Base-by-base conservation (phyloP, 164 flowering plant genomes). In the Nymphaea colorata region DNA sequence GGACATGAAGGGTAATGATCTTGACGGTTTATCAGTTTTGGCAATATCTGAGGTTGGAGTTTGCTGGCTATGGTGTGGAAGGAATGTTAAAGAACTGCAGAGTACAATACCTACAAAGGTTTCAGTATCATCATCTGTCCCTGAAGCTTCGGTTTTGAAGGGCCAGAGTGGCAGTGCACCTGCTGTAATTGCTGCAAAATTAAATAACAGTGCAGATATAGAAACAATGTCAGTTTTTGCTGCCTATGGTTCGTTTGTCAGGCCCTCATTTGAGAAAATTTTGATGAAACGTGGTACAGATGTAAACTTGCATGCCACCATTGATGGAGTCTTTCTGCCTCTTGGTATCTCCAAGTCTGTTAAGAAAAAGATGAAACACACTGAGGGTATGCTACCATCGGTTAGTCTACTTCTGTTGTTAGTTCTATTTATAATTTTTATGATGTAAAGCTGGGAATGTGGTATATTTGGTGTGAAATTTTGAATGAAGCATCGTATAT, bases 1-100 rank as follows among this genome's bases (percentile, higher is more conserved):
- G 43, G 96, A 94, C 69, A 71, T 85, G 71, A 80, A 76, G 72
- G 73, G 75, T 69, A 65, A 59, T 61, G 67, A 62, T 2, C 71
- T 69, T 55, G 47, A 69, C 0, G 85, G 84, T 43, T 67, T 91
- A 15, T 82, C 69, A 81, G 85, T 94, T 70, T 68, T 94, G 78
- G 95, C 99, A 60, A 79, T 94, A 74, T 87, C 98, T 12, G 96
- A 91, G 75, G 59, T 72, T 55, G 99, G 97, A 68, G 71, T 81
- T 68, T 88, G 98, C 66, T 91, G 90, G 70, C 79, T 86, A 67
- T 94, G 99, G 99, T 76, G 76, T 78, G 99, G 87, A 44, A 79
- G 74, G 53, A 76, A 76, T 66, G 65, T 84, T 68, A 84, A 86
- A 68, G 91, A 86, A 66, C 70, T 94, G 70, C 81, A 76, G 15